A percentile compares a stretch with the other conserved stretches of the same genome.
Evolutionary conservation across 164 flowering plant species (phyloP).

Genomic region (Macadamia integrifolia): DNA sequence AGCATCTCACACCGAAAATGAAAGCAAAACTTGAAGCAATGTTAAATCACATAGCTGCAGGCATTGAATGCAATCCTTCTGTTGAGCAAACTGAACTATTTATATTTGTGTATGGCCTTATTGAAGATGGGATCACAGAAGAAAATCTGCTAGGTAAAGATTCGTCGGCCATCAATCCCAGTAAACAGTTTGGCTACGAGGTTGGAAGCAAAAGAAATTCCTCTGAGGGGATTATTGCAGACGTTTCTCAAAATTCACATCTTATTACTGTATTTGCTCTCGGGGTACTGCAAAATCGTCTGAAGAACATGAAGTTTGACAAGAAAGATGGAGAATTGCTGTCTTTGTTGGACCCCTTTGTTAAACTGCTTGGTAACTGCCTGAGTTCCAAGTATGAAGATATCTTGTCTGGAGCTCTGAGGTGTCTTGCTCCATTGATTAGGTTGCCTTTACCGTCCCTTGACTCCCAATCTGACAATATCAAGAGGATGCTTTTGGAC

Average conservation of each 20-base stretch:
- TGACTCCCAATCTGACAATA: conserved; percentile 48
- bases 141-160: conserved; percentile 27
- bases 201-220: conserved; percentile 9
- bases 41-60: conserved; percentile 71
- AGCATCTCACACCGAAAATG: conserved; percentile 64
- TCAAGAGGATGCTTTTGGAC: conserved; percentile 62
- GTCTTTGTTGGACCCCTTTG: conserved; percentile 77
- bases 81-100: conserved; percentile 63
- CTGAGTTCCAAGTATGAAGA: conserved; percentile 80
- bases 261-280: conserved; percentile 79
- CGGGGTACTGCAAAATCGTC: conserved; percentile 42
- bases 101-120: conserved; percentile 59
- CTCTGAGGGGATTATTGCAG: conserved; percentile 10
- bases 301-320: conserved; percentile 49
- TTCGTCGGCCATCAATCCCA: conserved; percentile 5
- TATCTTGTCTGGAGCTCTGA: conserved; percentile 54
- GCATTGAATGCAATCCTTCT: conserved; percentile 72
- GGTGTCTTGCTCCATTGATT: conserved; percentile 58
- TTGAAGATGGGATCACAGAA: conserved; percentile 53
- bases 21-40: conserved; percentile 60
- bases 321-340: conserved; percentile 39
- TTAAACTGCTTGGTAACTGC: conserved; percentile 49
- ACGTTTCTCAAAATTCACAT: conserved; percentile 43
- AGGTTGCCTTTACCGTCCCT: conserved; percentile 79
- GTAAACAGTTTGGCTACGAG: conserved; percentile 6